Base-by-base conservation (phyloP, 2,329 filamentous ascomycete species). In the Balansia obtecta region DNA sequence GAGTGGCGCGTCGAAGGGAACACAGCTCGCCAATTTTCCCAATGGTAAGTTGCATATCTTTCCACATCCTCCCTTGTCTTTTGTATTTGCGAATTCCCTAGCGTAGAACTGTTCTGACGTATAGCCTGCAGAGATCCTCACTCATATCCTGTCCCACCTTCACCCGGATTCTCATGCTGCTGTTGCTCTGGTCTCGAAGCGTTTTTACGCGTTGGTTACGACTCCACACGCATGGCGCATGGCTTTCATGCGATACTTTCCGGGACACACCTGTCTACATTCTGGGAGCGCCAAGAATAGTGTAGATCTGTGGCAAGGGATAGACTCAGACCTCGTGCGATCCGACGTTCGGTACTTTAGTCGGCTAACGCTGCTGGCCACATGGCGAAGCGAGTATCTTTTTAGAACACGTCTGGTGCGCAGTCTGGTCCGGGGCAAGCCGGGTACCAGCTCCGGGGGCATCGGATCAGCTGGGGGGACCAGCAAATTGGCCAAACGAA, bases 321-420 rank as follows among this genome's bases (percentile, higher is more conserved):
- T 79, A 37, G 65, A 67, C 44, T 66, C 68, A 49, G 81, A 80
- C 60, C 66, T 65, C 50, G 71, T 89, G 43, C 78, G 80, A 30
- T 84, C 85, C 1, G 86, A 93, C 61, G 79, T 80, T 58, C 85
- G 89, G 43, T 79, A 81, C 56, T 98, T 97, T 61, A 80, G 86
- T 15, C 82, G 90, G 42, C 75, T 98, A 50, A 94, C 87, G 10
- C 76, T 82, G 3, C 70, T 90, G 54, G 86, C 89, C n/a, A 93
- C 90, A 9, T 97, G 93, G 91, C 80, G 91, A 58, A 96, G 88
- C 66, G 93, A 98, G 66, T 98, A 97, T 61, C 85, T 97, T 45
- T 70, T 95, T 51, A 79, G 93, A 45, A 96, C 89, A 2, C 80
- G 88, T 45, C 76, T 97, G 48, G 71, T 97, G 48, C 80, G 89